These are phyloP conservation scores for Fistulifera pelliculosa DNA, from an alignment of 108 stramenopile species.

Conservation along the genomic window DNA sequence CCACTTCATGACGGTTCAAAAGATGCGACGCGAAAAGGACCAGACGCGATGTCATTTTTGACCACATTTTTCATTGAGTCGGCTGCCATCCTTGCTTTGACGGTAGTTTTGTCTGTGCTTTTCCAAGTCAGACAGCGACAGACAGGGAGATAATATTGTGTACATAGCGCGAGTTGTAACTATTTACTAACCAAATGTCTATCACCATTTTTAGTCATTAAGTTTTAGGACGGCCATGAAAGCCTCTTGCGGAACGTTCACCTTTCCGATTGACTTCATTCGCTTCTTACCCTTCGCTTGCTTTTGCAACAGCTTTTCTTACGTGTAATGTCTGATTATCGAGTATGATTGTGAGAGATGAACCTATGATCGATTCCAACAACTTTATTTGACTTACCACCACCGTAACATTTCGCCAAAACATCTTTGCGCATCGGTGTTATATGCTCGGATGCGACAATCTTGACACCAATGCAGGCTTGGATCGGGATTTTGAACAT, in stretches of 20 bases:
- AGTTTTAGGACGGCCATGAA: slow-evolving; percentile 95
- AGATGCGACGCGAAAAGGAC: background rate
- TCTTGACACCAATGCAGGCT: slow-evolving; percentile 77
- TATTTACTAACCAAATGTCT: too few relatives aligned
- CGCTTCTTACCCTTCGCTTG: slow-evolving; percentile 98
- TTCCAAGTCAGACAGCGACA: background rate
- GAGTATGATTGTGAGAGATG: too few relatives aligned
- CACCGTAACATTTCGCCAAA: slow-evolving; percentile 95
- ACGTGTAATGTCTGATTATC: slow-evolving; percentile 61
- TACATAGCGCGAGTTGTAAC: too few relatives aligned
- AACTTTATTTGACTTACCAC: slow-evolving; percentile 26
- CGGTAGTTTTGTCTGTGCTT: background rate
- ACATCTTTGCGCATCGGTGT: slow-evolving; percentile 99
- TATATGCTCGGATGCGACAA: slow-evolving; percentile 79
- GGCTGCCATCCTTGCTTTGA: background rate
- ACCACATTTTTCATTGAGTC: slow-evolving; percentile 3
- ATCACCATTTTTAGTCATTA: slow-evolving; percentile 19
- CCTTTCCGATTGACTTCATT: slow-evolving; percentile 98
- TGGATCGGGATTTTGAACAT: slow-evolving; percentile 99
- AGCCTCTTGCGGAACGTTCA: slow-evolving; percentile 96
- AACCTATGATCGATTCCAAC: too few relatives aligned
- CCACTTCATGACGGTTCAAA: background rate
- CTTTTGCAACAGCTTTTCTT: slow-evolving; percentile 99
- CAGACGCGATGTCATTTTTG: background rate
- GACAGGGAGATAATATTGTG: background rate